Conservation (phyloP, 768 basidiomycete genomes). For the Boletus coccyginus region DNA sequence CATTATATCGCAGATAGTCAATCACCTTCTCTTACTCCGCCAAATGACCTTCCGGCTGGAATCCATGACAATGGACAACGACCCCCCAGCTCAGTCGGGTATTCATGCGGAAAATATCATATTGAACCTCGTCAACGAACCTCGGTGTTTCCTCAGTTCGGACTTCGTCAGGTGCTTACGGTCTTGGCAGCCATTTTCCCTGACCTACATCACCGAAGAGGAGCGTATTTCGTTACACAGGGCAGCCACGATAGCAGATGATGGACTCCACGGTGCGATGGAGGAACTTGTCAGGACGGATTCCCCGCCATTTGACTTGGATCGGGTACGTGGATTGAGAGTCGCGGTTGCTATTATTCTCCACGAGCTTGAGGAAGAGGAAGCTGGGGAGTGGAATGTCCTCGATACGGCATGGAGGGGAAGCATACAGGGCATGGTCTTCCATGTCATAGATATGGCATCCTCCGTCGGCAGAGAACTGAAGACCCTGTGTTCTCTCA, state of each 20-base stretch:
- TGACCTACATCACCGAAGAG: constrained; percentile 59
- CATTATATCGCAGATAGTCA: constrained; percentile 54
- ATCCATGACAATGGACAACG: constrained; percentile 66
- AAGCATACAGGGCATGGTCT: constrained; percentile 52
- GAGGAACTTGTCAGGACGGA: constrained; percentile 48
- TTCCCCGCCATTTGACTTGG: constrained; percentile 38
- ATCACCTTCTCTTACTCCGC: constrained; percentile 67
- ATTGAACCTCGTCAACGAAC: constrained; percentile 56
- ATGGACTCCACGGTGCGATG: constrained; percentile 60
- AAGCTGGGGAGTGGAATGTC: constrained; percentile 53
- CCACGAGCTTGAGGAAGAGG: constrained; percentile 48
- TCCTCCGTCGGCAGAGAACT: constrained; percentile 51
- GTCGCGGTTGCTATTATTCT: constrained; percentile 59
- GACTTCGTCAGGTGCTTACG: constrained; percentile 60
- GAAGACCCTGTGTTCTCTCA: constrained; percentile 47
- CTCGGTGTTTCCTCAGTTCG: constrained; percentile 54
- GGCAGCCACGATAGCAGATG: constrained; percentile 64
- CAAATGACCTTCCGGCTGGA: constrained; percentile 71
- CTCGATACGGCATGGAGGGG: constrained; percentile 62
- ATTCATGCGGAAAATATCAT: constrained; percentile 71
- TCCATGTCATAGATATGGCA: constrained; percentile 54
- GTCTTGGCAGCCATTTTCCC: constrained; percentile 57
- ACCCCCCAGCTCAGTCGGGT: constrained; percentile 58
- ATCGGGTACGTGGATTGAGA: constrained; percentile 56
- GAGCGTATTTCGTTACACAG: constrained; percentile 59